These are phyloP conservation scores for Alternaria brassicae DNA, from an alignment of 2,329 filamentous ascomycete genomes.

Conservation along the genomic window DNA sequence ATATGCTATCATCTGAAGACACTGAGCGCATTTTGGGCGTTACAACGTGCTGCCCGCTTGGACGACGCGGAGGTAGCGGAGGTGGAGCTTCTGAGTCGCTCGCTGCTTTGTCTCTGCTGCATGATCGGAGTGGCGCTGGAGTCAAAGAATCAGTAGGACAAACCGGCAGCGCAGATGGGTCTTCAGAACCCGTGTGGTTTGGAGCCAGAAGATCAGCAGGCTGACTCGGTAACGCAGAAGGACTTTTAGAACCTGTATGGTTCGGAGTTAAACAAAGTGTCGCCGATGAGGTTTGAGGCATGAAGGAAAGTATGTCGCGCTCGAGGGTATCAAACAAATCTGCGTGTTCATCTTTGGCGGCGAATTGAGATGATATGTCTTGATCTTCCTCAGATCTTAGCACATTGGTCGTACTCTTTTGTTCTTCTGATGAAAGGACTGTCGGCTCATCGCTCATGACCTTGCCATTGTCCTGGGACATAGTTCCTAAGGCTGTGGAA, in stretches of 20 bases:
- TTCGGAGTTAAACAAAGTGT: constrained; percentile 6
- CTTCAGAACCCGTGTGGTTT: constrained; percentile 1
- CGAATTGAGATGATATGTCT: background rate
- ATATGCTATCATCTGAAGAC: constrained; percentile 20
- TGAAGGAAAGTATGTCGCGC: constrained; percentile 24
- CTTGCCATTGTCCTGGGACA: background rate
- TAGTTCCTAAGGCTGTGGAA: constrained; percentile 5
- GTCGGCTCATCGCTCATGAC: background rate
- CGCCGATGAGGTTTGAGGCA: constrained; percentile 22
- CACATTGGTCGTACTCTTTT: background rate
- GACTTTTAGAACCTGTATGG: background rate
- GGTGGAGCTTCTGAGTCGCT: constrained; percentile 3
- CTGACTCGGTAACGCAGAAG: background rate
- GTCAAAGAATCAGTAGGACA: background rate
- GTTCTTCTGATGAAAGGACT: background rate
- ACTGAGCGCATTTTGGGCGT: constrained; percentile 11
- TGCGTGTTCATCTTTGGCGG: constrained; percentile 5
- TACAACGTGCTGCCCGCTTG: constrained; percentile 16
- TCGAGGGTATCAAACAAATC: constrained; percentile 23
- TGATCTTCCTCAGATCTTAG: constrained; percentile 1
- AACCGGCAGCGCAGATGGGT: background rate
- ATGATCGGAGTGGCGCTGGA: constrained; percentile 14
- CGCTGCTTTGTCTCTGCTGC: constrained; percentile 11
- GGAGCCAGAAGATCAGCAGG: background rate
- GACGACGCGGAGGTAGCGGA: constrained; percentile 32